Conservation (phyloP, 2,329 filamentous ascomycete species). For the Ustulina deusta region DNA sequence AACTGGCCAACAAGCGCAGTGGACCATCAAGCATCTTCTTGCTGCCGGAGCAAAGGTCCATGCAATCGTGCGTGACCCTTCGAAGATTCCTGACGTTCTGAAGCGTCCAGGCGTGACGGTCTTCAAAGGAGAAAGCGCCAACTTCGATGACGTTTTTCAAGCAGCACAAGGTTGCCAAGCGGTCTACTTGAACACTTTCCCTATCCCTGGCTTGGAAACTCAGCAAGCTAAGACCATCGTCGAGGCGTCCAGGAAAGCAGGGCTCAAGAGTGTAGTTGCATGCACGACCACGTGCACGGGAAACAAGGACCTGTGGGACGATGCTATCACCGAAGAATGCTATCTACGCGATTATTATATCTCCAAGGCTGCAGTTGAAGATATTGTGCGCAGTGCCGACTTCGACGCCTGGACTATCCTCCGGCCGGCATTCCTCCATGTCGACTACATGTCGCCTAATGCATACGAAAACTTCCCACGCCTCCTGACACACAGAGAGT, state of each 20-base stretch:
- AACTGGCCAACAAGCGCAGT: conserved; percentile 51
- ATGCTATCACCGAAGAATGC: conserved; percentile 28
- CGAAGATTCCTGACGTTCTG: conserved; percentile 47
- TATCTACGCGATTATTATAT: too few species aligned
- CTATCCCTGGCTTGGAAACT: conserved; percentile 43
- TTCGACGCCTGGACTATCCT: conserved; percentile 52
- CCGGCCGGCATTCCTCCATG: conserved; percentile 48
- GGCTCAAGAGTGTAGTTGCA: conserved; percentile 48
- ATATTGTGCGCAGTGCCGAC: conserved; percentile 45
- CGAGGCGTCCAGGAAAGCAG: conserved; percentile 50
- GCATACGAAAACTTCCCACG: conserved; percentile 46
- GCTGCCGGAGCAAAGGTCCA: conserved; percentile 52
- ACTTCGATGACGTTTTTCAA: conserved; percentile 48
- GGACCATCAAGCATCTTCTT: conserved; percentile 51
- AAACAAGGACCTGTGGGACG: conserved; percentile 45
- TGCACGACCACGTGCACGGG: conserved; percentile 44
- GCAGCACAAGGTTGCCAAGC: conserved; percentile 53
- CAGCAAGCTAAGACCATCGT: conserved; percentile 51
- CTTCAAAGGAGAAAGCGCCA: conserved; percentile 53
- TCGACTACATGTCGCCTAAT: conserved; percentile 47
- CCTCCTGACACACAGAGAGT: conserved; percentile 45
- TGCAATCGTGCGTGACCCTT: conserved; percentile 52
- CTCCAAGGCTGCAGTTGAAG: conserved; percentile 54
- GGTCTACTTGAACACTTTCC: conserved; percentile 44
- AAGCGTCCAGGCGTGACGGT: conserved; percentile 47